Evolutionary conservation across 177 flowering plant genomes (phyloP).

Genomic region (Vitis hybrid): DNA sequence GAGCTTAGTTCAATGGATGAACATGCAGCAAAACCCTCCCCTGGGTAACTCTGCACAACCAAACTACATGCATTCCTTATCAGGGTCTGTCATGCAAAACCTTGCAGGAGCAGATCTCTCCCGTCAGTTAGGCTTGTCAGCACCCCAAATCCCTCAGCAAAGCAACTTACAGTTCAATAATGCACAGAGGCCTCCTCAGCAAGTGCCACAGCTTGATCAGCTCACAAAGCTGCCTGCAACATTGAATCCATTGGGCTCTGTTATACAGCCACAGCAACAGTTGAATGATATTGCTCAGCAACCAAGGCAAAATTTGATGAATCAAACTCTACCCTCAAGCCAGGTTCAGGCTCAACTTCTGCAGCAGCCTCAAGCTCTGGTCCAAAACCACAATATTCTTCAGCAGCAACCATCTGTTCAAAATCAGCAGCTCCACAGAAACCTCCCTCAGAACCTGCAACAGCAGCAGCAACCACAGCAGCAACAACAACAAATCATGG

Average conservation of each 20-base stretch:
- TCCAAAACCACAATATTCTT: conserved; percentile 34
- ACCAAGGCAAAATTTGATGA: conserved; percentile 47
- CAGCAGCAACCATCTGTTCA: conserved; percentile 47
- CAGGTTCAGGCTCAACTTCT: conserved; percentile 59
- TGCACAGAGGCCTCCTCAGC: conserved; percentile 58
- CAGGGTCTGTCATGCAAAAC: conserved; percentile 53
- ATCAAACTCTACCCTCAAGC: conserved; percentile 46
- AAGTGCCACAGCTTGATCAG: conserved; percentile 66
- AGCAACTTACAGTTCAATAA: conserved; percentile 57
- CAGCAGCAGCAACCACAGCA: conserved; percentile 35
- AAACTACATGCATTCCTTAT: conserved; percentile 50
- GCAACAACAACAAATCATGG: conserved; percentile 26
- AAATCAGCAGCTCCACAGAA: conserved; percentile 48
- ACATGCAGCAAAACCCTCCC: conserved; percentile 79
- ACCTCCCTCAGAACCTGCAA: conserved; percentile 35
- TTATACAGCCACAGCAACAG: conserved; percentile 61
- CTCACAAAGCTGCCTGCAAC: conserved; percentile 54
- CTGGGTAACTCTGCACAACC: conserved; percentile 57
- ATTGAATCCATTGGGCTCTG: conserved; percentile 46
- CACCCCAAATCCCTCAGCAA: conserved; percentile 57
- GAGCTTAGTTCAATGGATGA: conserved; percentile 94
- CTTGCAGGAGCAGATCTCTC: conserved; percentile 61
- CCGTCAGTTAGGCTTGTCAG: conserved; percentile 62
- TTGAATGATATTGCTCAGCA: conserved; percentile 53
- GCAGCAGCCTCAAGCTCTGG: conserved; percentile 43